A percentile compares a stretch with the other conserved stretches of the same genome.
Conservation (phyloP, 805 yeast species). For the Ogataea sp. region DNA sequence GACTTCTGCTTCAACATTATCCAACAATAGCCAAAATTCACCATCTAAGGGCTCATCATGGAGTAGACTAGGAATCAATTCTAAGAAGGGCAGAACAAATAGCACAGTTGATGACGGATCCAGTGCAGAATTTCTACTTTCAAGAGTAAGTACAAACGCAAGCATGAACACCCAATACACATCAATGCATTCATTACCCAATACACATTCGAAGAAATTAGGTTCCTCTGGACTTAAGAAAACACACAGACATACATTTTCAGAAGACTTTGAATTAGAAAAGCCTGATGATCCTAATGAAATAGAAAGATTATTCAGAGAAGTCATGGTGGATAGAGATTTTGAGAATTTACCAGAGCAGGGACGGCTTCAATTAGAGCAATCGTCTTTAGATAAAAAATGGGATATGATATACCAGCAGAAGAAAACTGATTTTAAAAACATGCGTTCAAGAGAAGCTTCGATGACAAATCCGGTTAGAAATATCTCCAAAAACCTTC, state of each 20-base stretch:
- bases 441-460: slow-evolving; percentile 19
- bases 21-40: slow-evolving; percentile 4
- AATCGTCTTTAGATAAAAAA: slow-evolving; percentile 69
- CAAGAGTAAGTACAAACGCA: slow-evolving; percentile 19
- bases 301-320: slow-evolving; percentile 67
- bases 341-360: slow-evolving; percentile 53
- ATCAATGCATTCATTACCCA: slow-evolving; percentile 19
- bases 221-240: slow-evolving; percentile 16
- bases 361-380: slow-evolving; percentile 70
- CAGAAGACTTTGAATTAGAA: slow-evolving; percentile 41
- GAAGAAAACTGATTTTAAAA: slow-evolving; percentile 65
- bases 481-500: slow-evolving; percentile 2
- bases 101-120: background rate
- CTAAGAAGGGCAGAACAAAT: background rate
- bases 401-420: slow-evolving; percentile 92
- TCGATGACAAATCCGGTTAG: background rate
- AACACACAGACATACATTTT: slow-evolving; percentile 27
- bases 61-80: background rate
- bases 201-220: slow-evolving; percentile 21
- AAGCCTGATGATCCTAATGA: slow-evolving; percentile 60
- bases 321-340: slow-evolving; percentile 77
- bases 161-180: slow-evolving; percentile 9
- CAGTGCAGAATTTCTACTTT: slow-evolving; percentile 15
- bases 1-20: slow-evolving; percentile 5
- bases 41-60: slow-evolving; percentile 14